These are phyloP conservation scores for Haemoproteus tartakovskyi DNA, from an alignment of 169 alveolate genomes.

Conservation along the genomic window DNA sequence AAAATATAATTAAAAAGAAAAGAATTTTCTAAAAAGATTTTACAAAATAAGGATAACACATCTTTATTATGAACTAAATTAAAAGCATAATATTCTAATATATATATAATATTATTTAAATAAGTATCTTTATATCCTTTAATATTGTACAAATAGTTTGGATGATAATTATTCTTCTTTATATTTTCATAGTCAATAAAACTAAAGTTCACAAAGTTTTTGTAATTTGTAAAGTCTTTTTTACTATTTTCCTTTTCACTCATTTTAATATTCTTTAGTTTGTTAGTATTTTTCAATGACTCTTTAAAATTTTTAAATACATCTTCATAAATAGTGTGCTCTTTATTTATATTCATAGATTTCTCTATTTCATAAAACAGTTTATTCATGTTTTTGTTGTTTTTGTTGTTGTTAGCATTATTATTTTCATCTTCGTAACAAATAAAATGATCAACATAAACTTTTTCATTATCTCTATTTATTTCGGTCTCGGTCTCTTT, in stretches of 20 bases:
- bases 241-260: neutral
- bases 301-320: too few species aligned
- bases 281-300: too few species aligned
- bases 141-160: constrained; percentile 56
- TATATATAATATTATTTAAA: constrained; percentile 56
- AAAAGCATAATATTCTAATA: constrained; percentile 62
- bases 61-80: constrained; percentile 9
- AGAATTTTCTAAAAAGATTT: constrained; percentile 26
- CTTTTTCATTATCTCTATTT: too few species aligned
- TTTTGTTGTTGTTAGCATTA: neutral
- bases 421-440: neutral
- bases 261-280: too few species aligned
- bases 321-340: neutral
- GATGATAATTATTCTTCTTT: constrained; percentile 44
- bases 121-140: constrained; percentile 11
- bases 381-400: too few species aligned
- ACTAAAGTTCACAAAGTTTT: constrained; percentile 49
- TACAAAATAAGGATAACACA: constrained; percentile 35
- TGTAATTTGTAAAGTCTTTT: neutral
- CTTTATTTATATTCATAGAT: neutral
- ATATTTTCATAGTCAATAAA: constrained; percentile 65
- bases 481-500: neutral
- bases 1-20: constrained; percentile 51
- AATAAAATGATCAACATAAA: too few species aligned
- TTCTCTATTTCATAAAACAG: neutral